Conservation (phyloP, 345 rosid genomes). For the Sonneratia caseolaris region DNA sequence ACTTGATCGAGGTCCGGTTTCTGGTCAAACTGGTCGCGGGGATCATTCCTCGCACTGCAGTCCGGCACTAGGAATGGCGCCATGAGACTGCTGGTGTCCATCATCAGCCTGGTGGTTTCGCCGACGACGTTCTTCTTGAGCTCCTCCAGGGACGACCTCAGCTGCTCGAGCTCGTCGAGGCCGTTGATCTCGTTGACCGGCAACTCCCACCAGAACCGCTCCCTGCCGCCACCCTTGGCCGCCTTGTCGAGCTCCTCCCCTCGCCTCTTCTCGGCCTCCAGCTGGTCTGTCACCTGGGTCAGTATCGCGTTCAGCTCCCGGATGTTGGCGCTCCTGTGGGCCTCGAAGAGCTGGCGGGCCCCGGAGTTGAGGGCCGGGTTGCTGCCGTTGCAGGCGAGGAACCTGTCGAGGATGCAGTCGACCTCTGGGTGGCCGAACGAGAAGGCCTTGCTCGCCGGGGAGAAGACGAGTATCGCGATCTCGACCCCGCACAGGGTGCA, state of each 20-base stretch:
- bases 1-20: not conserved
- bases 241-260: conserved; percentile 26
- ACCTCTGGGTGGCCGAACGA: conserved; percentile 34
- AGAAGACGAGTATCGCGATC: conserved; percentile 22
- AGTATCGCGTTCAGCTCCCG: conserved; percentile 41
- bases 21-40: conserved; percentile 2
- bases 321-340: conserved; percentile 27
- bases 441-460: conserved; percentile 24
- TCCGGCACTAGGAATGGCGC: not conserved
- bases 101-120: conserved; percentile 21
- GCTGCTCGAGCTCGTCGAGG: conserved; percentile 21
- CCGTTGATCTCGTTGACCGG: conserved; percentile 22
- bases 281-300: conserved; percentile 20
- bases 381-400: conserved; percentile 9
- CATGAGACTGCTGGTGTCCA: conserved; percentile 1
- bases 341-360: conserved; percentile 34
- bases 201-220: conserved; percentile 42
- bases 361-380: conserved; percentile 12
- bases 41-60: not conserved
- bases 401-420: conserved; percentile 15
- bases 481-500: conserved; percentile 32
- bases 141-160: conserved; percentile 25
- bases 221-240: conserved; percentile 9
- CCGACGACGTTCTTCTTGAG: conserved; percentile 26
- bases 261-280: conserved; percentile 39